These are phyloP conservation scores for Puccinia sorghi DNA, from an alignment of 1,284 basidiomycete species.

Conservation along the genomic window DNA sequence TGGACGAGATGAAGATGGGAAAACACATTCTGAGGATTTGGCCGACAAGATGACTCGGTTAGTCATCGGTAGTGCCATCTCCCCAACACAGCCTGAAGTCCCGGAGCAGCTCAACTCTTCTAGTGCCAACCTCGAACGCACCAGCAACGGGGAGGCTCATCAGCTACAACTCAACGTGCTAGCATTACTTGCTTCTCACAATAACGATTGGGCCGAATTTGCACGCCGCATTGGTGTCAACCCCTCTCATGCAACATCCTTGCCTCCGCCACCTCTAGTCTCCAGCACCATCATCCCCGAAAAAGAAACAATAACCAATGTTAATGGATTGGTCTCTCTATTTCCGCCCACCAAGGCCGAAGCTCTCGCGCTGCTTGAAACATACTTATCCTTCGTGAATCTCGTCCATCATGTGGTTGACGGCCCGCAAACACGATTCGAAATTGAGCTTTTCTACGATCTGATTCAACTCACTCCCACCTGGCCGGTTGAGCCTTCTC, in stretches of 20 bases:
- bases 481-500: neutral
- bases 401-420: constrained; percentile 47
- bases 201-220: constrained; percentile 24
- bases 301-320: constrained; percentile 17
- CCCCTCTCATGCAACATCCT: neutral
- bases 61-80: constrained; percentile 43
- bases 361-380: constrained; percentile 39
- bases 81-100: constrained; percentile 23
- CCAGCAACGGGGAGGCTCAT: constrained; percentile 9
- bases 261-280: constrained; percentile 20
- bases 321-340: constrained; percentile 29
- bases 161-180: constrained; percentile 12
- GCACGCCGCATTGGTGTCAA: constrained; percentile 13
- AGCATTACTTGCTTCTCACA: constrained; percentile 20
- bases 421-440: constrained; percentile 42
- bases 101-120: neutral
- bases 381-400: constrained; percentile 40
- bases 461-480: neutral
- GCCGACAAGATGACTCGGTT: constrained; percentile 42
- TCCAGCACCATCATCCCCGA: constrained; percentile 40
- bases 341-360: constrained; percentile 33
- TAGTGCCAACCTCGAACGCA: neutral
- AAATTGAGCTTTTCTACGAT: constrained; percentile 43
- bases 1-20: constrained; percentile 14
- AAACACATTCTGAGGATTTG: constrained; percentile 25